Base-by-base conservation (phyloP, 441 rosid species). In the Erysimum cheiri region DNA sequence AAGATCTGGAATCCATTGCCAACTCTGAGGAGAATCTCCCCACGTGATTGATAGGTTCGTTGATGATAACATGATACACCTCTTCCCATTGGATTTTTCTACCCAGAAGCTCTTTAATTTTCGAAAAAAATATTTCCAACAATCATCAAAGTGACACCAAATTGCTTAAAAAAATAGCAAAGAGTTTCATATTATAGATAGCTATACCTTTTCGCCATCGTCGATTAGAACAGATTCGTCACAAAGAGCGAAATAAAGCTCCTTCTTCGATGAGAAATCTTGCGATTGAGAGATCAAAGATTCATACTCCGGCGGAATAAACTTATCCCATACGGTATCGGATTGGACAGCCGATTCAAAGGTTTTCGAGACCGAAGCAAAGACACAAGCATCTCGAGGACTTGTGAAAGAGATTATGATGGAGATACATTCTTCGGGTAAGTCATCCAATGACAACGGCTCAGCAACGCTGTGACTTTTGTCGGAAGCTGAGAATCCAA, bases 21-120 rank as follows among this genome's bases (percentile, higher is more conserved):
- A 87, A 52, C 85, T 75, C 0, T 13, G 0, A 7, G 87, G 92
- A 31, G 77, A 77, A 60, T 74, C 73, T 4, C 84, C 82, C 90
- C 89, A 81, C 3, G 53, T 54, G 67, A 91, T 87, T 60, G 3
- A 5, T 0, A 87, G 1, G 77, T 19, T 77, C 87, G 61, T 85
- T 4, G 22, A 71, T 0, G 83, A 67, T 33, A 88, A 50, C 91
- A 86, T 83, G 41, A 74, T 9, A 40, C 67, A 70, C 39, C 8
- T 70, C 52, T 70, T 70, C 52, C 13, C 60, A 48, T 5, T 48
- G 11, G 6, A 11, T 72, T 76, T 81, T 1, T 80, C 85, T 68
- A 88, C 40, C 28, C 67, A 80, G 19, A 80, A 76, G 72, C 83
- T 82, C 88, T 81, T 33, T 83, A 71, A 71, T 52, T n/a, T 61